phyloP scores from a whole-genome alignment of 495 filamentous ascomycete genomes.

The Trichoderma asperelloides region DNA sequence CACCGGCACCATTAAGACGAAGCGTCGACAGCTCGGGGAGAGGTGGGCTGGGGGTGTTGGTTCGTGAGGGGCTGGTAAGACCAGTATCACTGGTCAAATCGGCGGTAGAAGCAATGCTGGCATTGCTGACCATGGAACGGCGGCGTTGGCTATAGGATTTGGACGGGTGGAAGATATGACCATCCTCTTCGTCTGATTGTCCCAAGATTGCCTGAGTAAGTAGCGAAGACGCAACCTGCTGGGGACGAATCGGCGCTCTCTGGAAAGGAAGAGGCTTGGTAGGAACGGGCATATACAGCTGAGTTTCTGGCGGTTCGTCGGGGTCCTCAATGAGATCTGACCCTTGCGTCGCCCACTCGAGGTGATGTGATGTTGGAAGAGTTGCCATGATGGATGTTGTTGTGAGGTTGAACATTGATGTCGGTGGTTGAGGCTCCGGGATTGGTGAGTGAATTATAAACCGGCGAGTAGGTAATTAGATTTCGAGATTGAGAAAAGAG shows the following conservation, averaged over 20 bases:
- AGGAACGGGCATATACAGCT: conserved; percentile 12
- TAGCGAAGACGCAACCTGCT: conserved; percentile 54
- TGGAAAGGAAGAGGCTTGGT: conserved; percentile 27
- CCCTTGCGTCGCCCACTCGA: not conserved
- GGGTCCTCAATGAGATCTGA: conserved; percentile 23
- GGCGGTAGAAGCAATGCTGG: conserved; percentile 68
- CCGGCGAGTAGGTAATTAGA: not conserved
- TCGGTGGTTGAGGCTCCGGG: not conserved
- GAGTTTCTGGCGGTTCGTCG: conserved; percentile 24
- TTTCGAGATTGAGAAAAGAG: not conserved
- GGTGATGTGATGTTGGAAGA: not conserved
- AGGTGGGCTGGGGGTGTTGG: conserved; percentile 82
- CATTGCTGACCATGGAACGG: conserved; percentile 67
- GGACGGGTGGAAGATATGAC: conserved; percentile 4
- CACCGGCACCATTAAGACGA: not conserved
- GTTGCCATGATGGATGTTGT: conserved; percentile 3
- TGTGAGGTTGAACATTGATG: not conserved
- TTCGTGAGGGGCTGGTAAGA: conserved; percentile 80
- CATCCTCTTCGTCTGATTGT: conserved; percentile 45
- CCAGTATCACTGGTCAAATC: conserved; percentile 90
- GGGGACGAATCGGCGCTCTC: conserved; percentile 32
- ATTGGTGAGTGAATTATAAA: conserved; percentile 1
- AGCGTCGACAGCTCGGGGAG: conserved; percentile 33
- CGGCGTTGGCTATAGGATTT: conserved; percentile 29
- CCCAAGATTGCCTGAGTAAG: conserved; percentile 69